Evolutionary conservation across 2,329 filamentous ascomycete species (phyloP).

Genomic region (Boeremia lycopersici): DNA sequence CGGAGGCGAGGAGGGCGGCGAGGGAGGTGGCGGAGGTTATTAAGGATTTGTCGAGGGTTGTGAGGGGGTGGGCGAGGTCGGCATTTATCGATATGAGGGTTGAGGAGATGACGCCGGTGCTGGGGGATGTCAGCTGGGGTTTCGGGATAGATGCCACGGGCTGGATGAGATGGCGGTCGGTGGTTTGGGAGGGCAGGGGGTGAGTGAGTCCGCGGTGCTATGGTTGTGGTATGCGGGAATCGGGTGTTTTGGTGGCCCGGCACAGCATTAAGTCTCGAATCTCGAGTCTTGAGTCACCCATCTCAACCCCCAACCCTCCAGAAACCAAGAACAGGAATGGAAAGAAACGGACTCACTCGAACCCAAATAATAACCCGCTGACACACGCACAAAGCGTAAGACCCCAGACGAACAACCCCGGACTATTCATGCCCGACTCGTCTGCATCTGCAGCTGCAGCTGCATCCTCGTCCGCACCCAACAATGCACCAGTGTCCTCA

Average conservation of each 20-base stretch:
- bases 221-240: too few relatives aligned
- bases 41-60: conserved; percentile 63
- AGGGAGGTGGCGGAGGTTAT: conserved; percentile 65
- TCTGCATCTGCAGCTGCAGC: conserved; percentile 25
- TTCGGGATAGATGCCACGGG: not conserved
- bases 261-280: too few relatives aligned
- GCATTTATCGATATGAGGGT: conserved; percentile 62
- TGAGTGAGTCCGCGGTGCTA: not conserved
- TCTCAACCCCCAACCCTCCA: not conserved
- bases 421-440: conserved; percentile 35
- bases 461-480: not conserved
- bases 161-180: not conserved
- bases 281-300: too few relatives aligned
- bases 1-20: conserved; percentile 62
- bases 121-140: conserved; percentile 16
- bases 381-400: conserved; percentile 64
- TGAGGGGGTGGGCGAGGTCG: conserved; percentile 58
- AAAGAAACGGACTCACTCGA: conserved; percentile 55
- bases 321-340: not conserved
- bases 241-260: too few relatives aligned
- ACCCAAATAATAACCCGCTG: conserved; percentile 65
- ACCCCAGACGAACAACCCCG: conserved; percentile 58
- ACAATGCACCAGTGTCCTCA: not conserved
- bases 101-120: conserved; percentile 66
- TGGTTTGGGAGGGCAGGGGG: not conserved